Evolutionary conservation across 352 stramenopile species (phyloP), one percentile per base, ranked within the genome.

Genomic region (Pythium vanterpoolii): DNA sequence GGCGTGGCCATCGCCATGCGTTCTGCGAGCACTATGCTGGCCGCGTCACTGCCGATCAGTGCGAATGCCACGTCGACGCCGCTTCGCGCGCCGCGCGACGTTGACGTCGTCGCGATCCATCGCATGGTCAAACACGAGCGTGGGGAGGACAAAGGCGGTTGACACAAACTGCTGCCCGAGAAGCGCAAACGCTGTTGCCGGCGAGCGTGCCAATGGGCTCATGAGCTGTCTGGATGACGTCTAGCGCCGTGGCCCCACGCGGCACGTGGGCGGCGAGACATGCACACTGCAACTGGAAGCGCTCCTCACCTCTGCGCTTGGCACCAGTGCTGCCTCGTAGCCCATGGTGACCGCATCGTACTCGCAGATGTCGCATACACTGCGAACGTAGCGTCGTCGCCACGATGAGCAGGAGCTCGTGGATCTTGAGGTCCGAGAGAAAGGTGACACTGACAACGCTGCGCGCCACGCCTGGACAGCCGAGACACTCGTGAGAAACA

Each of bases 81-180:
- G 38, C 60, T 69, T 0, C 54, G 54, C 13, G 69, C 39, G 3
- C 65, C 54, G 13, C 65, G 59, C 1, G 46, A 11, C 1, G 0
- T 9, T 42, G 13, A 13, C 34, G 33, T 39, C 31, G 5, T 50
- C 28, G 2, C 44, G 16, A 19, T 63, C 21, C 21, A 65, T 3
- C 3, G 69, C 55, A 28, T 63, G 42, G 26, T 72, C 65, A 24
- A 55, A 72, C 16, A 72, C 65, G 36, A 72, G 39, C 33, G 62
- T 61, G 33, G 60, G 66, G 14, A 72, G 66, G 14, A 69, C 50
- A 28, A 72, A 72, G 26, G 65, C 65, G 56, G 55, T 69, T 60
- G 54, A 72, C n/a, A 69, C 65, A 56, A 69, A 68, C 27, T 63
- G 55, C 33, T 72, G 65, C 1, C 65, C 65, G 14, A 68, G 21